Base-by-base conservation (phyloP, 495 filamentous ascomycete genomes). In the Penicillium ochrochloron region DNA sequence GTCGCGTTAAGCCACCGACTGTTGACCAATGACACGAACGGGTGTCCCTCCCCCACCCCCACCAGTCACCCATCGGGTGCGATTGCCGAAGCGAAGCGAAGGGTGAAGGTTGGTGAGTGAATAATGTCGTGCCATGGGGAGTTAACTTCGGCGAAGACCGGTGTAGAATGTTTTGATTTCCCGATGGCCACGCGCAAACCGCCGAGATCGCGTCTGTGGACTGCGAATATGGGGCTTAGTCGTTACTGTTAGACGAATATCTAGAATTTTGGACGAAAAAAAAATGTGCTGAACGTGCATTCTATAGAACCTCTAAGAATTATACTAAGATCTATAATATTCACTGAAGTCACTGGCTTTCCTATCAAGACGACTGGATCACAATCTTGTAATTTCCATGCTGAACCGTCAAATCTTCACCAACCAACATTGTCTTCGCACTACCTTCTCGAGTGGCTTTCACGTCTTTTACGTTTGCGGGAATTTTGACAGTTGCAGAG, bases 371-470 rank as follows among this genome's bases (percentile, higher is more conserved):
- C 1, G 35, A 25, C 14, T 33, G 34, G 1, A 62, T 46, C 15
- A 42, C 10, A 33, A 62, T 56, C 10, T 44, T 33, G 51, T 62
- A 62, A 21, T 25, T 31, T 31, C 60, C 60, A 56, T 62, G 60
- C 21, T 31, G 5, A 9, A 62, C n/a, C 34, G 46, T 25, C 17
- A 62, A 6, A 23, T 55, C 9, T 12, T 53, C 60, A 56, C 25
- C 21, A 11, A 10, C 31, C 17, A 11, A 5, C 50, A 34, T 8
- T 4, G 17, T 52, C 51, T 39, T 62, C 6, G 10, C 27, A 14
- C 52, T 35, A 21, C n/a, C 51, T 48, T 55, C 35, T 5, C 60
- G 21, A 3, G 27, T 56, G 19, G 56, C 25, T 39, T 62, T 37
- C 21, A 42, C 60, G n/a, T 46, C 10, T 33, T 41, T 25, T 31